Conservation (phyloP, 2,329 filamentous ascomycete species). For the Fusarium nisikadoi region DNA sequence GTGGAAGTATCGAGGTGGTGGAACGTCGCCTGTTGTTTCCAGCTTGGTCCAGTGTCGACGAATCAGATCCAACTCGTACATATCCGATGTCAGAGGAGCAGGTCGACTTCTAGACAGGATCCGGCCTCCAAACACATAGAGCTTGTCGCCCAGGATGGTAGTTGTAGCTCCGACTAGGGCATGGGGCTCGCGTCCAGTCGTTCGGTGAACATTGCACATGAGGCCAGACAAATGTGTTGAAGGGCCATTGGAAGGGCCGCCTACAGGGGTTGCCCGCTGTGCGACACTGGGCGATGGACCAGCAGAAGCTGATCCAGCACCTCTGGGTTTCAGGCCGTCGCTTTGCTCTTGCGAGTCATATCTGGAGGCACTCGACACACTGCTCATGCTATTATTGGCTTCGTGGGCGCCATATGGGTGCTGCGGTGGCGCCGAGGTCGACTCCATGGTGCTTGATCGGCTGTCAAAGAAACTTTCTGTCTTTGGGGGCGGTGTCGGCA, state of each 20-base stretch:
- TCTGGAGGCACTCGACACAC: slow-evolving; percentile 53
- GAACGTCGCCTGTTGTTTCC: slow-evolving; percentile 84
- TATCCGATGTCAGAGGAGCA: slow-evolving; percentile 82
- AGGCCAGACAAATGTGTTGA: slow-evolving; percentile 71
- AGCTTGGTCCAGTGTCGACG: slow-evolving; percentile 93
- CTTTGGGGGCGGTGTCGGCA: slow-evolving; percentile 25
- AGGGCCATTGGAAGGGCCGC: slow-evolving; percentile 58
- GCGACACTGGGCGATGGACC: slow-evolving; percentile 65
- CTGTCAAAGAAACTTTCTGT: slow-evolving; percentile 57
- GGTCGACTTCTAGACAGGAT: slow-evolving; percentile 86
- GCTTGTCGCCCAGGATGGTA: slow-evolving; percentile 91
- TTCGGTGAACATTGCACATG: slow-evolving; percentile 81
- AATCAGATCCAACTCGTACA: slow-evolving; percentile 94
- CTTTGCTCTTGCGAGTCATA: slow-evolving; percentile 58
- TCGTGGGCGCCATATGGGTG: slow-evolving; percentile 52
- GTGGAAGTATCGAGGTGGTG: slow-evolving; percentile 94
- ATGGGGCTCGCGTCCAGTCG: slow-evolving; percentile 90
- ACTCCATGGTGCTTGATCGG: slow-evolving; percentile 62
- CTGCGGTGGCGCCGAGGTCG: slow-evolving; percentile 49
- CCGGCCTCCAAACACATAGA: slow-evolving; percentile 95
- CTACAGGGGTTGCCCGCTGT: slow-evolving; percentile 50
- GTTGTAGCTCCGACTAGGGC: slow-evolving; percentile 95
- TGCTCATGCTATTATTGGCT: slow-evolving; percentile 58
- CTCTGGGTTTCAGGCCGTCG: slow-evolving; percentile 63
- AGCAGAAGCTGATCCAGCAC: slow-evolving; percentile 64